Conservation (phyloP, 345 rosid species). For the Boechera stricta region DNA sequence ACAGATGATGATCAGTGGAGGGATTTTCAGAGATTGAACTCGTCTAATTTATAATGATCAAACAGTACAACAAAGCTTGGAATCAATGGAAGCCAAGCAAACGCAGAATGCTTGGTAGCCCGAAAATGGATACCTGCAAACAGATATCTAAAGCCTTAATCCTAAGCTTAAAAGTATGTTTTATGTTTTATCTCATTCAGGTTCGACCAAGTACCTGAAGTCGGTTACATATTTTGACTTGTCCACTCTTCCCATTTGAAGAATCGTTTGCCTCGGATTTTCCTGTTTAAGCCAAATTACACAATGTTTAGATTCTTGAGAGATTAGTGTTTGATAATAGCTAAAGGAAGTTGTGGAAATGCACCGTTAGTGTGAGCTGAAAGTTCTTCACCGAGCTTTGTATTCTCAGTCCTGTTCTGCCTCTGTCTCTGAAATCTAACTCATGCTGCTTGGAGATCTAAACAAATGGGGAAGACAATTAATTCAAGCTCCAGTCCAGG, state of each 20-base stretch:
- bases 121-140: constrained; percentile 78
- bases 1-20: constrained; percentile 27
- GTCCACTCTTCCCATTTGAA: constrained; percentile 90
- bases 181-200: not conserved
- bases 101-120: constrained; percentile 89
- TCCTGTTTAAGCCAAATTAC: constrained; percentile 46
- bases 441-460: constrained; percentile 76
- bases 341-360: constrained; percentile 15
- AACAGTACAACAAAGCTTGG: constrained; percentile 84
- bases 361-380: constrained; percentile 81
- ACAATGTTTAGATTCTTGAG: constrained; percentile 15
- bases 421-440: constrained; percentile 81
- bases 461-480: constrained; percentile 10
- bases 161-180: not conserved
- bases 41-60: constrained; percentile 39
- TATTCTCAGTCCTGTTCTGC: constrained; percentile 74
- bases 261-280: constrained; percentile 70
- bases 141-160: not conserved
- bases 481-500: constrained; percentile 6
- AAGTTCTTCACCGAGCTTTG: constrained; percentile 88
- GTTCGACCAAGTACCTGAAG: constrained; percentile 67
- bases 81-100: constrained; percentile 88
- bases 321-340: constrained; percentile 4
- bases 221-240: constrained; percentile 75
- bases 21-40: constrained; percentile 65